phyloP scores from a whole-genome alignment of 371 early-diverging fungal species.

The Batkoa obscura region DNA sequence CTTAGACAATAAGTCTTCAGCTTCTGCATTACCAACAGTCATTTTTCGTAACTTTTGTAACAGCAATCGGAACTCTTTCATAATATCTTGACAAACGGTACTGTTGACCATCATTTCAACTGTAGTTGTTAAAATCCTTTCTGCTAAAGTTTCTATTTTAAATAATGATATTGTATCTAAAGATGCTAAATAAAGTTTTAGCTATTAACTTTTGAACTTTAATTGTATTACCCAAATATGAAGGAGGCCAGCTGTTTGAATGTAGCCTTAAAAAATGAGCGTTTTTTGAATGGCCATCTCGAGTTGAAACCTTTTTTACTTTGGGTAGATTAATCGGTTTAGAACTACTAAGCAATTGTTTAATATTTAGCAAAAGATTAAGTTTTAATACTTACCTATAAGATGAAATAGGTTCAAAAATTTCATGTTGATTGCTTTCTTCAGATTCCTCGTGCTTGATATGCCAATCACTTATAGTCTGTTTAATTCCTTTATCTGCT shows the following conservation, averaged over 20 bases:
- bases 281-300: too few relatives aligned
- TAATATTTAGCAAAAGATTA: too few relatives aligned
- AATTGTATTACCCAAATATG: slow-evolving; percentile 4
- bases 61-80: slow-evolving; percentile 25
- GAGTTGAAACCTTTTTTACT: too few relatives aligned
- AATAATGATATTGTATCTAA: slow-evolving; percentile 14
- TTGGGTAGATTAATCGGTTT: too few relatives aligned
- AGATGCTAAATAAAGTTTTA: slow-evolving; percentile 12
- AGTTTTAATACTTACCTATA: too few relatives aligned
- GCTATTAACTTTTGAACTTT: background rate
- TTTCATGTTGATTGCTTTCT: too few relatives aligned
- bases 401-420: too few relatives aligned
- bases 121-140: slow-evolving; percentile 16
- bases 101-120: slow-evolving; percentile 15
- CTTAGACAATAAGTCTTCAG: slow-evolving; percentile 28
- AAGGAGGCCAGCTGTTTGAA: slow-evolving; percentile 27
- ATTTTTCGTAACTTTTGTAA: slow-evolving; percentile 23
- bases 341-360: too few relatives aligned
- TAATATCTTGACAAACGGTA: slow-evolving; percentile 20
- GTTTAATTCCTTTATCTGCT: too few relatives aligned
- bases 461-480: too few relatives aligned
- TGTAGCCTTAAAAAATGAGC: slow-evolving; percentile 6
- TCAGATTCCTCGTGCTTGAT: too few relatives aligned
- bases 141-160: slow-evolving; percentile 16
- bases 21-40: slow-evolving; percentile 26